Base-by-base conservation (phyloP, 768 basidiomycete species). In the Dioszegia crocea region DNA sequence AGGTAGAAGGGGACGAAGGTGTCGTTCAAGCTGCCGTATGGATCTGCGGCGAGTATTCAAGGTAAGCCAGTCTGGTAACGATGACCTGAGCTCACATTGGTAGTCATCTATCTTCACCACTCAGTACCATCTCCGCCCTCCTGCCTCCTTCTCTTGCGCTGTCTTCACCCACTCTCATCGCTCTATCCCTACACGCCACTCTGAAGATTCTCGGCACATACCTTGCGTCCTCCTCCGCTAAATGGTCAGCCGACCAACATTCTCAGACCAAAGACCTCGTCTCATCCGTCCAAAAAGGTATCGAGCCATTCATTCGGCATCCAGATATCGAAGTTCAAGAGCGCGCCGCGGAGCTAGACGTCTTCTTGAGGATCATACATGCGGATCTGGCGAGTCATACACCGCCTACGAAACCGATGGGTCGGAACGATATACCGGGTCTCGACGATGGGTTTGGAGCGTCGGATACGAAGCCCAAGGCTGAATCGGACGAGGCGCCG, bases 31-130 rank as follows among this genome's bases (percentile, higher is more conserved):
- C 93, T 0, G 93, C 92, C 10, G 91, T 91, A 4, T 99, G 90
- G 89, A 88, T 97, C 65, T 91, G 89, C 62, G 94, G 93, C 19
- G 96, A 99, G 78, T 90, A 91, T 74, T 86, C 88, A 82, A 82
- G 85, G 93, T 92, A 66, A 73, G 87, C 17, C 24, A 11, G 17
- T 40, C 11, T 6, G 5, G 5, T 17, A 3, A n/a, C 31, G 33
- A 39, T 49, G 31, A 56, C 3, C n/a, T n/a, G n/a, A n/a, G n/a
- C n/a, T 48, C 1, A 44, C 26, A 40, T 5, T 10, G 21, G 9
- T 30, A 66, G 64, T 40, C 36, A 64, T 24, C 62, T 72, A 2
- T 64, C 62, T n/a, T 71, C 67, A 2, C 54, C 63, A 8, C 38
- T 56, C 31, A 23, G 31, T 81, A 84, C 14, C 82, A 86, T 70